Evolutionary conservation across 2,329 filamentous ascomycete genomes (phyloP), one percentile per base, ranked within the genome.

Genomic region (Tolypocladium cylindrosporum): DNA sequence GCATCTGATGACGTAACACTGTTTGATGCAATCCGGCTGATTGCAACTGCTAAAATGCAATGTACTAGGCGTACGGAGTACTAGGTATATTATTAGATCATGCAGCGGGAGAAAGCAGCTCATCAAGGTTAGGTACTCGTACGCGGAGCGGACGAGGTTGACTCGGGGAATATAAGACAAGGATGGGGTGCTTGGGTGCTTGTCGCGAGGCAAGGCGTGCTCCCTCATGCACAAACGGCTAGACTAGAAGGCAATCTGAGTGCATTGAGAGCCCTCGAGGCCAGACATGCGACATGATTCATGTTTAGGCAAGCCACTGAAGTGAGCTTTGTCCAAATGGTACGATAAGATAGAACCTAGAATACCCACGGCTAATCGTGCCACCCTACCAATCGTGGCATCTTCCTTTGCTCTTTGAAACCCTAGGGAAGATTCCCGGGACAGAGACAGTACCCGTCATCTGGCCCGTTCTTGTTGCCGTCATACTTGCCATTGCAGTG

Each of bases 361-460:
- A 45, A 5, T 39, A 11, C 6, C 42, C 24, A 11, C n/a, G 42
- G 11, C n/a, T 7, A 43, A 13, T 3, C n/a, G 1, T n/a, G 41
- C 41, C 41, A 21, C 41, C 19, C 41, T 21, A 1, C 41, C 41
- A 10, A 21, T 7, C 19, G 13, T n/a, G 41, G 10, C 41, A 2
- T 43, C n/a, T 6, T 24, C 10, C n/a, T n/a, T 13, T 13, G 10
- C n/a, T 5, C 43, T 24, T 16, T 14, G 2, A 6, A 14, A 11
- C 4, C 21, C 43, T 40, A 40, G 39, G 39, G 14, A 13, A 45
- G 21, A 24, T 24, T 45, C 21, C n/a, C n/a, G 21, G n/a, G 42
- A 24, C 61, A 62, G 4, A 53, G 59, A n/a, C 56, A 63, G 40
- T 61, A 62, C 14, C 59, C 61, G 50, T 61, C 60, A 1, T 37